A percentile compares a stretch with the other conserved stretches of the same genome.
phyloP scores from a whole-genome alignment of 768 basidiomycete species.

The Suillus bovinus region DNA sequence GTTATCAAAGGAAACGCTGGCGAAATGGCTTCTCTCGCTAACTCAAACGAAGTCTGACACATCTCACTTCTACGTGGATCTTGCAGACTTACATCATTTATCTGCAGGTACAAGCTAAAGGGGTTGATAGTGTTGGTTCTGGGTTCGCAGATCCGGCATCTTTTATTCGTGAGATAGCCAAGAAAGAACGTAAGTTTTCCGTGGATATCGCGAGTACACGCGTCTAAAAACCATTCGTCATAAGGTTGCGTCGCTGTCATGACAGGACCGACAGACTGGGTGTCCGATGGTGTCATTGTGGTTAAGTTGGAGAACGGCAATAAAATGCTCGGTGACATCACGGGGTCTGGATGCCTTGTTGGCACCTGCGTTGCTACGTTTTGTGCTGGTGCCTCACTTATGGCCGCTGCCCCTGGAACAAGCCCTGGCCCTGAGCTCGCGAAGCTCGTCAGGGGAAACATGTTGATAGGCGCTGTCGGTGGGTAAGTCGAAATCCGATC shows the following conservation, averaged over 20 bases:
- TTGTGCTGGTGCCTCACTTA: conserved; percentile 64
- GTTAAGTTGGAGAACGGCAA: conserved; percentile 77
- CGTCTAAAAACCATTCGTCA: background rate
- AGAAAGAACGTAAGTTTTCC: conserved; percentile 63
- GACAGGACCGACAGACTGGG: conserved; percentile 78
- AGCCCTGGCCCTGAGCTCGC: conserved; percentile 33
- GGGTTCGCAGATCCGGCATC: conserved; percentile 74
- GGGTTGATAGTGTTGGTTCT: conserved; percentile 82
- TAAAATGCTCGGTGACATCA: conserved; percentile 72
- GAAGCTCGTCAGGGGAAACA: conserved; percentile 69
- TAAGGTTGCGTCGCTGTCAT: conserved; percentile 79
- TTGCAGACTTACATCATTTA: conserved; percentile 2
- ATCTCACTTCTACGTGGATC: background rate
- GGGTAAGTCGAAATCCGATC: conserved; percentile 51
- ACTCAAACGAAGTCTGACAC: conserved; percentile 65
- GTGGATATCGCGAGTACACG: background rate
- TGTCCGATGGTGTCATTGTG: conserved; percentile 77
- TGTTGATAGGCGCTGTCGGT: conserved; percentile 72
- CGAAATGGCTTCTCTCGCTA: conserved; percentile 78
- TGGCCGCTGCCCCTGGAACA: conserved; percentile 13
- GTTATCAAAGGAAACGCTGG: conserved; percentile 95
- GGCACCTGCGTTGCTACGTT: conserved; percentile 79
- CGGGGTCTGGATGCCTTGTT: conserved; percentile 87
- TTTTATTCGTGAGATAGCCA: conserved; percentile 71
- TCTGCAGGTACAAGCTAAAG: conserved; percentile 65